Evolutionary conservation across 106 monocot species (phyloP), one percentile per base, ranked within the genome.

Genomic region (Acanthochlamys bracteata): DNA sequence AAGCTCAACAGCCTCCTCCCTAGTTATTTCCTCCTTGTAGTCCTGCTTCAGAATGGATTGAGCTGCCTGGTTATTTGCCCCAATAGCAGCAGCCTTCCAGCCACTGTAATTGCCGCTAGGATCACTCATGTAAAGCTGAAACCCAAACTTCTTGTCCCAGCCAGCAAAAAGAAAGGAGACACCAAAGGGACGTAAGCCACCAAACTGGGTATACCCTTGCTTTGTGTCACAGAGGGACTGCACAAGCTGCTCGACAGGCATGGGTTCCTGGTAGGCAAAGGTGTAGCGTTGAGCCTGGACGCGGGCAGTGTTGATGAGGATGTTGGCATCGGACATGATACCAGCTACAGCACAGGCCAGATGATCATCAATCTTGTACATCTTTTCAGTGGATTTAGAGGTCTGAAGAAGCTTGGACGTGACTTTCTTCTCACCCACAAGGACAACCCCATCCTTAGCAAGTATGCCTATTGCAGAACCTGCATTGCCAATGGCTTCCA

Each of bases 21-120:
- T 73, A 0, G 69, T 70, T 19, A 85, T 69, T 7, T 85, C 88
- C 59, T 93, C 93, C 60, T 83, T 84, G 67, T 85, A 88, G 61
- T 92, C 92, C 72, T 92, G 92, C 72, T 92, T 92, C 57, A 92
- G 74, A 83, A 92, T 92, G 0, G 93, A 93, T 73, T 93, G 93
- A 10, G 88, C 93, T 0, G 93, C 88, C 61, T 88, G 88, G 73
- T 88, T 88, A 67, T 88, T 93, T 16, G 93, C 93, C 57, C 93
- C 93, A 45, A 88, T 85, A 2, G 93, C 88, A 0, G 88, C 92
- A 0, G 92, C 93, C 71, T 93, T 93, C 88, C 93, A 93, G 1
- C 93, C 93, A 10, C 84, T 70, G 20, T 87, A 92, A 60, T 92
- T 92, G 11, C 87, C 92, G 41, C 84, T 84, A 8, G 92, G 92